A percentile compares a stretch with the other conserved stretches of the same genome.
phyloP scores from a whole-genome alignment of 2,329 filamentous ascomycete genomes.

The Thielaviopsis ethacetica region DNA sequence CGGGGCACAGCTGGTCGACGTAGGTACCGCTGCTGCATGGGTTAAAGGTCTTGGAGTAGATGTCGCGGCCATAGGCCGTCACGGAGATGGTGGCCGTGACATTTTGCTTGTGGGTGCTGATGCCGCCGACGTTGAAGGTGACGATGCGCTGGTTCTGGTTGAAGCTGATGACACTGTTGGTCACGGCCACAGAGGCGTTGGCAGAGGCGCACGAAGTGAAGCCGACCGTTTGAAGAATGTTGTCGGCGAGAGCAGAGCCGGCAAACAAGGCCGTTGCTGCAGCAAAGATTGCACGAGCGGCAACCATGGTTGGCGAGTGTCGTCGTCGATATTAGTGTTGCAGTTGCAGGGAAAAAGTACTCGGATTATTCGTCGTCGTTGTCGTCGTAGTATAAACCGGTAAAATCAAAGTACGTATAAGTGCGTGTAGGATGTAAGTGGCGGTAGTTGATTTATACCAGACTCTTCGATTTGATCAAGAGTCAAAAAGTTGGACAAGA shows the following conservation, averaged over 20 bases:
- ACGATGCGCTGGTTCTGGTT: conserved; percentile 58
- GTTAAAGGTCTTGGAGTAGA: conserved; percentile 69
- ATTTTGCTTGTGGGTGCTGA: conserved; percentile 57
- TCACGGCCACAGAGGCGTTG: conserved; percentile 42
- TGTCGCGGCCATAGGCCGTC: conserved; percentile 64
- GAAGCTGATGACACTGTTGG: conserved; percentile 63
- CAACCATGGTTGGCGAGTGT: neutral
- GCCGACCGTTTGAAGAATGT: conserved; percentile 65
- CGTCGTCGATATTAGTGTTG: neutral
- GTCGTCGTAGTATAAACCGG: neutral
- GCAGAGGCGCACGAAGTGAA: conserved; percentile 53
- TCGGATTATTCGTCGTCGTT: neutral
- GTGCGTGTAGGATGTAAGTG: neutral
- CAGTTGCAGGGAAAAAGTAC: neutral
- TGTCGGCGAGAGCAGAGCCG: conserved; percentile 40
- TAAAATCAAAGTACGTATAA: neutral
- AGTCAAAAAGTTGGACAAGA: conserved; percentile 1
- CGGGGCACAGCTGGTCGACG: conserved; percentile 59
- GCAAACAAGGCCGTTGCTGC: conserved; percentile 22
- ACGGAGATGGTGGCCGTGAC: conserved; percentile 63
- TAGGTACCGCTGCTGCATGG: conserved; percentile 56
- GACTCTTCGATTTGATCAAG: neutral
- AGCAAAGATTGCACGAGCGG: conserved; percentile 1
- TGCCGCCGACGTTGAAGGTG: conserved; percentile 68
- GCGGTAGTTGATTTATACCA: neutral